These are phyloP conservation scores for Exophiala sideris DNA, from an alignment of 2,329 filamentous ascomycete genomes.

Conservation along the genomic window DNA sequence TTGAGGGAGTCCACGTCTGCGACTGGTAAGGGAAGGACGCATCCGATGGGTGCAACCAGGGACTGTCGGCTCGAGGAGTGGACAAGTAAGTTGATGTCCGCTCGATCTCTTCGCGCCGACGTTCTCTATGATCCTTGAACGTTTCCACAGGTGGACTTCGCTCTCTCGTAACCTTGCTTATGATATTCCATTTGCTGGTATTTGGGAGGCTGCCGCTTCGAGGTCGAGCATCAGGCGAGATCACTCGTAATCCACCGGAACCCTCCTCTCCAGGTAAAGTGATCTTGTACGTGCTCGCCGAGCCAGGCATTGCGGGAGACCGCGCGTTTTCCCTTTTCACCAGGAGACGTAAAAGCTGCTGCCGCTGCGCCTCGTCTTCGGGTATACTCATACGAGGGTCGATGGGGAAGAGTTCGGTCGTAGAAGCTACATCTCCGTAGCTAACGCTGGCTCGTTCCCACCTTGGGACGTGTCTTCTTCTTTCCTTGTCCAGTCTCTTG, in stretches of 20 bases:
- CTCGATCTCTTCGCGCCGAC: conserved; percentile 26
- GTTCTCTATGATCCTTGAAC: conserved; percentile 24
- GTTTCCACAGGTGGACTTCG: conserved; percentile 17
- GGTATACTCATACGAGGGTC: conserved; percentile 14
- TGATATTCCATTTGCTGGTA: conserved; percentile 18
- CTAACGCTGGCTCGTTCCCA: conserved; percentile 11
- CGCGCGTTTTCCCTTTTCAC: conserved; percentile 32
- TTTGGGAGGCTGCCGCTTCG: conserved; percentile 23
- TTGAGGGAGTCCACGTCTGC: conserved; percentile 5
- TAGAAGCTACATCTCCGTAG: conserved; percentile 22
- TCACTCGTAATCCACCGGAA: conserved; percentile 8
- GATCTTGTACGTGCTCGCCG: conserved; percentile 32
- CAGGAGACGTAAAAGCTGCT: conserved; percentile 36
- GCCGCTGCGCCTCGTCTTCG: conserved; percentile 40
- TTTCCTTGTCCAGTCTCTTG: conserved; percentile 20
- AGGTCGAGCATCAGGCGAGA: conserved; percentile 7
- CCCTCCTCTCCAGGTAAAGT: conserved; percentile 26
- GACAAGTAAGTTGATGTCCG: conserved; percentile 17
- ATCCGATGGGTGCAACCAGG: conserved; percentile 12
- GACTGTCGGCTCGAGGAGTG: conserved; percentile 3
- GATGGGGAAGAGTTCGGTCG: conserved; percentile 18
- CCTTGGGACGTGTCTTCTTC: conserved; percentile 17
- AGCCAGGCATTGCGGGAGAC: conserved; percentile 30
- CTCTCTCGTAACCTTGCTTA: conserved; percentile 14
- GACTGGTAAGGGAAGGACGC: conserved; percentile 2